Conservation (phyloP, 352 stramenopile species). For the Poterioochromonas sp. region DNA sequence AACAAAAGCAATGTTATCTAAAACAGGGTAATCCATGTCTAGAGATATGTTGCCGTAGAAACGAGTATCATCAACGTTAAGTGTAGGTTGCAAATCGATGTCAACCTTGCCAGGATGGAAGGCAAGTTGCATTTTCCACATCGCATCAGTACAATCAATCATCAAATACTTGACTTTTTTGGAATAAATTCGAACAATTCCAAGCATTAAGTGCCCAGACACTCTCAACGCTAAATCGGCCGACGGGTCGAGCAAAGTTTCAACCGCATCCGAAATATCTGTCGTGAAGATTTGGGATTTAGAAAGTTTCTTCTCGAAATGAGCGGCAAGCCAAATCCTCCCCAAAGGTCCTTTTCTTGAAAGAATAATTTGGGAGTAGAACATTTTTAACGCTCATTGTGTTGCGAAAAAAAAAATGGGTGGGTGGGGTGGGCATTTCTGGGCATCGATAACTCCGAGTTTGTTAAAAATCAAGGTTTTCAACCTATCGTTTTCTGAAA, state of each 20-base stretch:
- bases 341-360: slow-evolving; percentile 95
- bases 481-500: too few species aligned
- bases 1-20: too few species aligned
- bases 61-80: neutral
- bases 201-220: slow-evolving; percentile 91
- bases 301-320: slow-evolving; percentile 99
- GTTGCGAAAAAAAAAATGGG: too few species aligned
- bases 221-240: slow-evolving; percentile 92
- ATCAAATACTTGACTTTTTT: slow-evolving; percentile 90
- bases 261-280: slow-evolving; percentile 88
- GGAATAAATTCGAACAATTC: slow-evolving; percentile 96
- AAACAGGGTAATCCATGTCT: too few species aligned
- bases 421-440: too few species aligned
- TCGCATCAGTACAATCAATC: slow-evolving; percentile 93
- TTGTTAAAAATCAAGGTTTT: too few species aligned
- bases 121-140: slow-evolving; percentile 95
- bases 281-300: slow-evolving; percentile 95
- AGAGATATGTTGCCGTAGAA: too few species aligned
- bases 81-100: neutral
- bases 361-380: slow-evolving; percentile 98
- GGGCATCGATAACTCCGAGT: too few species aligned
- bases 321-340: slow-evolving; percentile 97
- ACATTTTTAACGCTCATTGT: too few species aligned
- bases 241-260: slow-evolving; percentile 90
- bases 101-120: slow-evolving; percentile 27